Evolutionary conservation across 176 grass and related monocot species (phyloP), one percentile per base, ranked within the genome.

Genomic region (Carex littledalei): DNA sequence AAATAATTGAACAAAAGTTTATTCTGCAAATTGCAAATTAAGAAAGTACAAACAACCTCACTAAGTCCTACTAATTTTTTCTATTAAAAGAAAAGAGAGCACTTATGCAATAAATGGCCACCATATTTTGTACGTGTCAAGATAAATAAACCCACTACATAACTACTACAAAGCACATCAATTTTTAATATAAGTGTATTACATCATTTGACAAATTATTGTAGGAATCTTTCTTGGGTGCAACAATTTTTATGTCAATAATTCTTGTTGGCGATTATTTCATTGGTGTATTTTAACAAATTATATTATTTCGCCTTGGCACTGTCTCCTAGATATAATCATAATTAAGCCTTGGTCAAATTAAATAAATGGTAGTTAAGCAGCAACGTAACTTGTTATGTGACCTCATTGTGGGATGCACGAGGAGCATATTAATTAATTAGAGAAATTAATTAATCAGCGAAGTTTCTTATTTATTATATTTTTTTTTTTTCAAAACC

Each of bases 101-200:
- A 24, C 47, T 29, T 21, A 0, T 65, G 5, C 63, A 65, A 65
- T 32, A 65, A 65, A 1, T 41, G 6, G 1, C 66, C 66, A 69
- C 29, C 35, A n/a, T 18, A 75, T 75, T 74, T 8, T 50, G 47
- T 68, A 76, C 71, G 45, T 53, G 47, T 3, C 21, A 21, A 7
- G 45, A 53, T 52, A 76, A 75, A 76, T 26, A 76, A 52, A 29
- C 71, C 45, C 71, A 76, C 71, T 76, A 76, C 21, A 26, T 53
- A 26, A 76, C 71, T 8, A 26, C 71, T 26, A 76, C 43, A 11
- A 45, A 37, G 16, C 45, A 1, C 11, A 76, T 14, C 4, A 76
- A 52, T 53, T 53, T 53, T 53, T 13, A 53, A 76, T 76, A 75
- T 2, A 73, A 12, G 13, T 22, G 2, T 2, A 21, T 52, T 24